Evolutionary conservation across 2,329 filamentous ascomycete genomes (phyloP).

Genomic region (Alternaria incomplexa): DNA sequence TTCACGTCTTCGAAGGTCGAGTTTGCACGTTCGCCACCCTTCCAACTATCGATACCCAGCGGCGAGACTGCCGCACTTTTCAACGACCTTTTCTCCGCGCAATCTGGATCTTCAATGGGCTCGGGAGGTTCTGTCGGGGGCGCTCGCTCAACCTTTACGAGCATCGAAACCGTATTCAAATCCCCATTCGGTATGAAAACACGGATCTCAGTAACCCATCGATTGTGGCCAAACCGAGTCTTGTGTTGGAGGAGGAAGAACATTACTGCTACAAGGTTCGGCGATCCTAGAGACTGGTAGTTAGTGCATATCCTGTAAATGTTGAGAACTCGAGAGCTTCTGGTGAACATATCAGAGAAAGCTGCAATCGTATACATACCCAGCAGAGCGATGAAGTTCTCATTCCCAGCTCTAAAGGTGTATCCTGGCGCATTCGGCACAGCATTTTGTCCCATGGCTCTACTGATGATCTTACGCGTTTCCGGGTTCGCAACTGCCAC

Average conservation of each 20-base stretch:
- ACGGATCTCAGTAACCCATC: neutral
- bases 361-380: neutral
- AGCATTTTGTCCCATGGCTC: neutral
- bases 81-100: neutral
- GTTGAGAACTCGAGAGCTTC: neutral
- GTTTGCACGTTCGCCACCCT: neutral
- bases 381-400: neutral
- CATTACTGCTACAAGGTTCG: neutral
- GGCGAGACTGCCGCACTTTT: neutral
- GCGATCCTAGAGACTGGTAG: neutral
- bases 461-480: neutral
- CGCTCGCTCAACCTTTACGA: neutral
- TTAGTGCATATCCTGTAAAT: neutral
- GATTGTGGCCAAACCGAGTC: neutral
- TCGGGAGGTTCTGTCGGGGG: neutral
- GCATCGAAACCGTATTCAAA: neutral
- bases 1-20: neutral
- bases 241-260: neutral
- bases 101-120: neutral
- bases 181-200: neutral
- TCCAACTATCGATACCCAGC: neutral
- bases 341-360: neutral
- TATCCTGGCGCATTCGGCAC: neutral
- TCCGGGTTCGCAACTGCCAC: neutral
- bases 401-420: neutral